Evolutionary conservation across 371 early-diverging fungal species (phyloP), one percentile per base, ranked within the genome.

Genomic region (Mucor racemosus): DNA sequence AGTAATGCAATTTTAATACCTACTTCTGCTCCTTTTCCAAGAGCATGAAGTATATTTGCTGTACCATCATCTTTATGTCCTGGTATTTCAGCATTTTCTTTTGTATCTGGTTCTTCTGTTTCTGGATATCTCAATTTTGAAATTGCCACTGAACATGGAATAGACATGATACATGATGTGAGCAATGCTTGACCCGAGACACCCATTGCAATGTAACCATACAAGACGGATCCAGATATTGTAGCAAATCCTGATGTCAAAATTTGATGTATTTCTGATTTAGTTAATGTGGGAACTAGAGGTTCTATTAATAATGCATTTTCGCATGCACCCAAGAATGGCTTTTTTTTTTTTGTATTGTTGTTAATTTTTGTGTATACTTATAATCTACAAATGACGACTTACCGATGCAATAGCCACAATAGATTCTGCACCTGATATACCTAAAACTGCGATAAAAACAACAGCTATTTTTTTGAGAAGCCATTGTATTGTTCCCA

Each of bases 111-210:
- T 44, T 89, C 89, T 56, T 92, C 94, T 17, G 81, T 87, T 75
- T 96, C 97, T 2, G 97, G 97, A 71, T 86, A 90, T 33, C 93
- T 84, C 53, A 95, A 76, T 82, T 95, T 95, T 76, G 93, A 91
- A 56, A 95, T 79, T 46, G 91, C 88, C 53, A 95, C 77, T n/a
- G 93, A 91, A 75, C 93, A 91, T 1, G 95, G 95, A 58, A 94
- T 88, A 13, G 95, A 95, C 95, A 94, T 94, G 81, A 94, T 82
- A 76, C 94, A 94, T 21, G 92, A 86, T 5, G 95, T 92, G 70
- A 92, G 76, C 33, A 92, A 70, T 41, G 86, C 80, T 39, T 86
- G 79, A 21, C 89, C 77, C 60, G 88, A 81, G 1, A 88, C 80
- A 46, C 89, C 89, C 68, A 91, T 73, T 13, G 83, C 74, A 68